Evolutionary conservation across 441 rosid species (phyloP).

Genomic region (Adansonia rubrostipa): DNA sequence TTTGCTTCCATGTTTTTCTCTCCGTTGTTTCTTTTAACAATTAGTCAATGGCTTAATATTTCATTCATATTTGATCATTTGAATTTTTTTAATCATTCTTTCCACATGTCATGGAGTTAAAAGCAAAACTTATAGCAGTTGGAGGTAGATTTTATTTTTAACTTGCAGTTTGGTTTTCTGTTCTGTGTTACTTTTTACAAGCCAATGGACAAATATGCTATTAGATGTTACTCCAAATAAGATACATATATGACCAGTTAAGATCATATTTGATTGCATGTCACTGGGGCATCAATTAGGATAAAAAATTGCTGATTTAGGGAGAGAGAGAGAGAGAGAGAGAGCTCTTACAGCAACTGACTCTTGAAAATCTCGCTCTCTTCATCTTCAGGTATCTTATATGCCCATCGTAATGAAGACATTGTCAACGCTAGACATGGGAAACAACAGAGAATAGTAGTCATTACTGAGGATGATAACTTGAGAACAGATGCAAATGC

Average conservation of each 20-base stretch:
- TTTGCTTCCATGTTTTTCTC: not conserved
- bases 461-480: conserved; percentile 33
- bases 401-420: conserved; percentile 92
- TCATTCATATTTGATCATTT: not conserved
- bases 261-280: not conserved
- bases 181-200: not conserved
- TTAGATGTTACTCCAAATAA: not conserved
- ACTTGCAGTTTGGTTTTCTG: not conserved
- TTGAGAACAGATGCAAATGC: not conserved
- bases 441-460: conserved; percentile 28
- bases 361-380: not conserved
- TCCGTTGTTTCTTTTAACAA: not conserved
- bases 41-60: conserved; percentile 18
- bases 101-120: not conserved
- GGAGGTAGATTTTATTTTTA: not conserved
- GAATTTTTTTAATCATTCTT: not conserved
- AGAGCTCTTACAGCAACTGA: not conserved
- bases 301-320: not conserved
- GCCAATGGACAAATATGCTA: not conserved
- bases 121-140: not conserved
- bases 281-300: not conserved
- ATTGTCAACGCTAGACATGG: conserved; percentile 59
- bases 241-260: not conserved
- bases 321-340: not conserved
- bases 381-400: conserved; percentile 63